Base-by-base conservation (phyloP, 257 asterid genomes). In the Linaria vulgaris region DNA sequence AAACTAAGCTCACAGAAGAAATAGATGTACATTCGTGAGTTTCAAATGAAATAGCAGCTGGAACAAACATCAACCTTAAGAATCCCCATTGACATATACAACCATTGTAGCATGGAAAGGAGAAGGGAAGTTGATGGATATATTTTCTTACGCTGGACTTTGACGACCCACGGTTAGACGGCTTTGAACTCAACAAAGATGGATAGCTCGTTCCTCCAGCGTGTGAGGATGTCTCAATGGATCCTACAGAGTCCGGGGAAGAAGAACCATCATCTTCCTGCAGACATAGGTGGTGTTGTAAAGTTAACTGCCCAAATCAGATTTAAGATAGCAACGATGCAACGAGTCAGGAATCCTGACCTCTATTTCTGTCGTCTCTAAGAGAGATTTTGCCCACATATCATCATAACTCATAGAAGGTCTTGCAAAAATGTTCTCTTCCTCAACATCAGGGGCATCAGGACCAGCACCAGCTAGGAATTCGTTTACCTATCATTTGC, bases 391-490 rank as follows among this genome's bases (percentile, higher is more conserved):
- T 46, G 99, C 99, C 99, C 99, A 94, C 99, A 94, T 87, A 82
- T 94, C 99, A 73, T 94, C 97, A 61, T 90, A 90, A 77, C 95
- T 94, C 85, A 83, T 85, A 57, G 99, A 94, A 69, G 90, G 94
- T 70, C 99, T 85, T 59, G 99, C 83, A 63, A 82, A 76, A 67
- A 83, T 71, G 78, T 94, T 87, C 79, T 94, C 96, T 61, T 90
- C 97, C 77, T 94, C 99, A 65, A 94, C 99, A 71, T 94, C 99
- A 56, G 99, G 99, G 57, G 99, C 99, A 82, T 94, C 97, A 48
- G 99, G 85, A 61, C 99, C 99, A 69, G 95, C 97, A 79, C 99
- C 99, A 78, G 96, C 91, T 68, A 94, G 85, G 75, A 87, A 94
- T 80, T 94, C 97, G 73, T 87, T 87, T 50, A 94, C 99, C 99